A percentile compares a stretch with the other conserved stretches of the same genome.
These are phyloP conservation scores for Biscutella auriculata DNA, from an alignment of 441 rosid species.

Conservation along the genomic window DNA sequence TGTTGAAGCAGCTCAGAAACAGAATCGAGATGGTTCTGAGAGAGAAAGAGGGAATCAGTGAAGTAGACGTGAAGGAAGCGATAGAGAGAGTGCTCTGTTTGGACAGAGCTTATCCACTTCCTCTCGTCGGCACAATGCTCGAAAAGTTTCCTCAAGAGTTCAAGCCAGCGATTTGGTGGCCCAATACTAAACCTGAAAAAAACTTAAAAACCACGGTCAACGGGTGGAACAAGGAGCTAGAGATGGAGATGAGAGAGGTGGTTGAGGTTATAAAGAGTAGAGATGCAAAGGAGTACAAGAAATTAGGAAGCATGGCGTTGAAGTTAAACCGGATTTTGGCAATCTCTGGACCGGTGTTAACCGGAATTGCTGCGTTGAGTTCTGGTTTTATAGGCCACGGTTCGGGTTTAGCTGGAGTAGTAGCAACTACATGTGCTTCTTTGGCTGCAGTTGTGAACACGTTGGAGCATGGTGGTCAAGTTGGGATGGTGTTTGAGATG, in stretches of 20 bases:
- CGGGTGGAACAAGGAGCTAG: conserved; percentile 44
- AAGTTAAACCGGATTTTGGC: conserved; percentile 49
- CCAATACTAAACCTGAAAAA: not conserved
- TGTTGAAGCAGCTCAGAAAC: conserved; percentile 37
- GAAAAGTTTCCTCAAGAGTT: conserved; percentile 43
- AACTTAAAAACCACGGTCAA: conserved; percentile 3
- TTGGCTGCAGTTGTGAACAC: conserved; percentile 39
- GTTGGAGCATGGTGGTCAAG: conserved; percentile 58
- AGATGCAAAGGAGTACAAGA: conserved; percentile 50
- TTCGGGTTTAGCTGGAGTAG: conserved; percentile 11
- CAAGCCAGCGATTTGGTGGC: conserved; percentile 64
- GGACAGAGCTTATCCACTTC: conserved; percentile 57
- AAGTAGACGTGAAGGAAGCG: conserved; percentile 34
- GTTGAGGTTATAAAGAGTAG: conserved; percentile 35
- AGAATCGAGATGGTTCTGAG: conserved; percentile 21
- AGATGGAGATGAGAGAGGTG: conserved; percentile 39
- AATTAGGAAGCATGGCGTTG: conserved; percentile 37
- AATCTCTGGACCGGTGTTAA: conserved; percentile 13
- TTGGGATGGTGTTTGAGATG: conserved; percentile 85
- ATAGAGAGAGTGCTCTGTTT: conserved; percentile 44
- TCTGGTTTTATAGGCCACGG: conserved; percentile 8
- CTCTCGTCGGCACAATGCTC: conserved; percentile 48
- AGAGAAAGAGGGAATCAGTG: conserved; percentile 5
- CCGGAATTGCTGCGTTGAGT: conserved; percentile 25
- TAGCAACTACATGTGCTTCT: conserved; percentile 38